phyloP scores from a whole-genome alignment of 2,329 filamentous ascomycete species.

The Neopestalotiopsis rosae region DNA sequence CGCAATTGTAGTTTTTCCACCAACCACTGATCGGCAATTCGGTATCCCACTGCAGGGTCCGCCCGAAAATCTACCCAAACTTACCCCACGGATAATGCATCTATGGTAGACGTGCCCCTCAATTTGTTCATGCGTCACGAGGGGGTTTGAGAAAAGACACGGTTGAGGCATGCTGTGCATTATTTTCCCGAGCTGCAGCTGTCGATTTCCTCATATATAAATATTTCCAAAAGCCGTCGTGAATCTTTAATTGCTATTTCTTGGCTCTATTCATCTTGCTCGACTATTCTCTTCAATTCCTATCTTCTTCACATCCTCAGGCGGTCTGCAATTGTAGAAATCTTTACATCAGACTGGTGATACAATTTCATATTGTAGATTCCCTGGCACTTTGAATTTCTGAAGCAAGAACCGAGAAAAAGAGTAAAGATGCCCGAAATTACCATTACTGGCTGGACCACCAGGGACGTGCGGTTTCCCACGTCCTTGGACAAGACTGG shows the following conservation, averaged over 20 bases:
- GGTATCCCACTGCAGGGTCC: conserved; percentile 2
- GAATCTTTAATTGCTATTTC: conserved; percentile 3
- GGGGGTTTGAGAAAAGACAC: neutral
- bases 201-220: neutral
- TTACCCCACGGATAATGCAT: conserved; percentile 18
- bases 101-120: conserved; percentile 2
- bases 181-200: neutral
- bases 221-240: neutral
- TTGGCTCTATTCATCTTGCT: neutral
- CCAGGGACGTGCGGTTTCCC: conserved; percentile 78
- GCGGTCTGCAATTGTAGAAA: too few species aligned
- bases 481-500: conserved; percentile 98
- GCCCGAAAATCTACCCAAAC: neutral
- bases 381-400: neutral
- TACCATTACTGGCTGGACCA: conserved; percentile 74
- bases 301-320: too few species aligned
- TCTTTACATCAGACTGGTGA: neutral
- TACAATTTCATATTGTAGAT: neutral
- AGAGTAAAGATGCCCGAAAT: conserved; percentile 55
- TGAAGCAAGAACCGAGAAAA: neutral
- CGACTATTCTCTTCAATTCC: neutral
- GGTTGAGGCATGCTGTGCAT: neutral
- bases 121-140: neutral
- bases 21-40: conserved; percentile 5
- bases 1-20: conserved; percentile 18